Evolutionary conservation across 805 yeast genomes (phyloP), one percentile per base, ranked within the genome.

Genomic region (Yarrowia sp.): DNA sequence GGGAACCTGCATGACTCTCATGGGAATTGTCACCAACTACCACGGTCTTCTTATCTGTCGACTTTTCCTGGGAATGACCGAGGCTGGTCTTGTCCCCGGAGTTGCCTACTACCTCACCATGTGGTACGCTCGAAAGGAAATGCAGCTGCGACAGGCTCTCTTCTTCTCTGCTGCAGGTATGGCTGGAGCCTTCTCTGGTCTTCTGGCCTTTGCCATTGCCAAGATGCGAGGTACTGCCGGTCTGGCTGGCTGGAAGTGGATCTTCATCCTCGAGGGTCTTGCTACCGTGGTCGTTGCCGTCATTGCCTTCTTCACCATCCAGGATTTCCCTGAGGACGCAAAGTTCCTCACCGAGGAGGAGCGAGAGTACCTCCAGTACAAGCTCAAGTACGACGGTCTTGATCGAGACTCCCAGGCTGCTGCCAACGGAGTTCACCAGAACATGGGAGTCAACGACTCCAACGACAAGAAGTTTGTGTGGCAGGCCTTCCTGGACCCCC

Each of bases 261-360:
- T 83, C 24, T 83, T 77, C 66, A 77, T 83, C 7, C 75, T 83
- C 24, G 86, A 83, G 70, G 84, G 86, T 44, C 71, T 73, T 12
- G 79, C 79, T 61, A 76, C 77, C 17, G 71, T 66, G 17, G 69
- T 69, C 2, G 69, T 72, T 28, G 78, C 75, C 62, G 68, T 65
- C 52, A 68, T 62, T 70, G 76, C 69, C 44, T 77, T 66, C 66
- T 78, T 66, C 68, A 72, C 71, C 38, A 73, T 73, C 30, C 82
- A 83, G 11, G 79, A 79, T 66, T 78, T 78, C 70, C 88, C 89
- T n/a, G 89, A 85, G 73, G 79, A 82, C 66, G 81, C 83, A 22
- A 76, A 70, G 73, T 83, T 82, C 67, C 73, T 82, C 44, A 75
- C 73, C 16, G 78, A 75, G 26, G 73, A 72, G 36, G 84, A 82